A percentile compares a stretch with the other conserved stretches of the same genome.
These are phyloP conservation scores for Monsonia emarginata DNA, from an alignment of 441 rosid species.

Conservation along the genomic window DNA sequence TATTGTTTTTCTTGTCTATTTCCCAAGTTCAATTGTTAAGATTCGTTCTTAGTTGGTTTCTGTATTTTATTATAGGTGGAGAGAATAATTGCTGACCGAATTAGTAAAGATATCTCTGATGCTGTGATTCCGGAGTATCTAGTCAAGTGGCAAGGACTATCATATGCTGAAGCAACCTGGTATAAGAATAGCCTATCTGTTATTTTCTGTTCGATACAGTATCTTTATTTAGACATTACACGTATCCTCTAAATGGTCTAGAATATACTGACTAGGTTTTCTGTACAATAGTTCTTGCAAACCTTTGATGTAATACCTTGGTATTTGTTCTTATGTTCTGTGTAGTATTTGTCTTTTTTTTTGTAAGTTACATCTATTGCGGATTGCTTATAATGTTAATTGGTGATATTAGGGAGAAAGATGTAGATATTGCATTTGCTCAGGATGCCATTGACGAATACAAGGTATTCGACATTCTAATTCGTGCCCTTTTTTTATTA, in stretches of 20 bases:
- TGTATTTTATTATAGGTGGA: slow-evolving; percentile 56
- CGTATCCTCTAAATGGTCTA: not conserved
- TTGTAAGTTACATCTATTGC: not conserved
- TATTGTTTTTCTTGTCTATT: slow-evolving; percentile 6
- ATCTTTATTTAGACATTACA: not conserved
- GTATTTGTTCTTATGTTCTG: not conserved
- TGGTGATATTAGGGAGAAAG: slow-evolving; percentile 75
- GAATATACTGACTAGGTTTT: not conserved
- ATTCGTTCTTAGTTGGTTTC: slow-evolving; percentile 17
- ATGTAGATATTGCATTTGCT: slow-evolving; percentile 77
- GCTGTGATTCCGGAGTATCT: slow-evolving; percentile 82
- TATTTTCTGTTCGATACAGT: not conserved
- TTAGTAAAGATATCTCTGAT: slow-evolving; percentile 60
- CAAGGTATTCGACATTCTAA: slow-evolving; percentile 45
- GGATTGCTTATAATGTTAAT: slow-evolving; percentile 9
- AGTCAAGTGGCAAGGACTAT: slow-evolving; percentile 99
- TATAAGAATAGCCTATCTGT: slow-evolving; percentile 20
- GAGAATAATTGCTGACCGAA: slow-evolving; percentile 79
- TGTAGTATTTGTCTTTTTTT: not conserved
- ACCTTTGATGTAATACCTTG: not conserved
- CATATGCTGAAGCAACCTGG: slow-evolving; percentile 99
- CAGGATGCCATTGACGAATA: slow-evolving; percentile 91
- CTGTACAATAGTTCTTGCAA: not conserved
- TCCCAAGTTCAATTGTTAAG: slow-evolving; percentile 3
- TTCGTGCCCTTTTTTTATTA: slow-evolving; percentile 14